These are phyloP conservation scores for Arxiozyma telluris DNA, from an alignment of 1,139 yeast genomes.

Conservation along the genomic window DNA sequence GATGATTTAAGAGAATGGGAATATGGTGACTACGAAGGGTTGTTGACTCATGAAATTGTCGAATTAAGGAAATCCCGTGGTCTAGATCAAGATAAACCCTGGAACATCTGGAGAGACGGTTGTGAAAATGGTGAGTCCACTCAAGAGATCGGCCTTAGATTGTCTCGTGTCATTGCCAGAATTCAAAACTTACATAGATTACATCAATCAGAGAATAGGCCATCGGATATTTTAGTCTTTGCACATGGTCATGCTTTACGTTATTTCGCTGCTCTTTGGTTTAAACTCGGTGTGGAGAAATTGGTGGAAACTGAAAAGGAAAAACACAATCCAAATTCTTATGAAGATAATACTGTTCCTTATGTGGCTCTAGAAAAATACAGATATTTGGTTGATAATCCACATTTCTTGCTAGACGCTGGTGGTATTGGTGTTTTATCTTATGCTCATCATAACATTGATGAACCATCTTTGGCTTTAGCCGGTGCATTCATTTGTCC, in stretches of 20 bases:
- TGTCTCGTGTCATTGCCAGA: slow-evolving; percentile 58
- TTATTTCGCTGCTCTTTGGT: slow-evolving; percentile 86
- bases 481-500: slow-evolving; percentile 77
- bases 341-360: slow-evolving; percentile 30
- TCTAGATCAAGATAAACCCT: slow-evolving; percentile 43
- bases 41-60: slow-evolving; percentile 56
- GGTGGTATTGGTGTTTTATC: slow-evolving; percentile 92
- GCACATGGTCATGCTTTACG: slow-evolving; percentile 93
- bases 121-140: slow-evolving; percentile 83
- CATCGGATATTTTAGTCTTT: slow-evolving; percentile 70
- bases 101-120: slow-evolving; percentile 90
- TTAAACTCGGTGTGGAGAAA: slow-evolving; percentile 33
- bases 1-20: slow-evolving; percentile 87
- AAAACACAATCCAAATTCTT: slow-evolving; percentile 15
- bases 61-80: slow-evolving; percentile 54
- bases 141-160: slow-evolving; percentile 53
- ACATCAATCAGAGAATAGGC: slow-evolving; percentile 44
- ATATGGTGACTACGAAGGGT: slow-evolving; percentile 91
- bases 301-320: slow-evolving; percentile 23
- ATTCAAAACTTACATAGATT: slow-evolving; percentile 54
- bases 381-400: slow-evolving; percentile 42
- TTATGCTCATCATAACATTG: slow-evolving; percentile 74
- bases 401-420: slow-evolving; percentile 79
- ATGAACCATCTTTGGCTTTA: slow-evolving; percentile 77
- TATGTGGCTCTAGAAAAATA: slow-evolving; percentile 26